phyloP scores from a whole-genome alignment of 2,329 filamentous ascomycete genomes.

The Ophiostoma himal-ulmi region DNA sequence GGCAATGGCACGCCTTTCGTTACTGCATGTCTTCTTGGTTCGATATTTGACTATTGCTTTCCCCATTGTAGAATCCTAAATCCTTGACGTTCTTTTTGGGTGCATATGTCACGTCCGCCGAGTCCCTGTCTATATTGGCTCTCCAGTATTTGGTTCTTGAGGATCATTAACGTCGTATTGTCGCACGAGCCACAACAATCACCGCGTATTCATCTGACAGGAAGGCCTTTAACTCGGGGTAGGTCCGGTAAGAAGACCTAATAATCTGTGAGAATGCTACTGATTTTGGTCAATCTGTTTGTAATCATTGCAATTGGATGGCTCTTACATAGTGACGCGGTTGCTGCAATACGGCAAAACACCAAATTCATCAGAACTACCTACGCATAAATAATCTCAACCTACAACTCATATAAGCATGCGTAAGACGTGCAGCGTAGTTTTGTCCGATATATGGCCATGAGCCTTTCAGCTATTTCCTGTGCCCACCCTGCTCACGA shows the following conservation, averaged over 20 bases:
- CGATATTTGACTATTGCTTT: not conserved
- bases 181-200: not conserved
- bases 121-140: slow-evolving; percentile 4
- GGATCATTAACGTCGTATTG: not conserved
- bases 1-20: not conserved
- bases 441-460: not conserved
- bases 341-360: no score
- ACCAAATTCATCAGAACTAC: not conserved
- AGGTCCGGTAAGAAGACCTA: not conserved
- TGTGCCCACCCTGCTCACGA: not conserved
- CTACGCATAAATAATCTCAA: not conserved
- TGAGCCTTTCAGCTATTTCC: not conserved
- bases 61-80: not conserved
- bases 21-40: not conserved
- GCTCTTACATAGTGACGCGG: no score
- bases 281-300: no score
- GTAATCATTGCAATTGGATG: no score
- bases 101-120: not conserved
- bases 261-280: no score
- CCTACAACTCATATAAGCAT: no score
- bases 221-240: not conserved
- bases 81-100: not conserved
- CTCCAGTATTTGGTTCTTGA: not conserved
- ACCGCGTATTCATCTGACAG: not conserved
- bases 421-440: not conserved